Evolutionary conservation across 1,284 basidiomycete genomes (phyloP).

Genomic region (Volvariella surrecta): DNA sequence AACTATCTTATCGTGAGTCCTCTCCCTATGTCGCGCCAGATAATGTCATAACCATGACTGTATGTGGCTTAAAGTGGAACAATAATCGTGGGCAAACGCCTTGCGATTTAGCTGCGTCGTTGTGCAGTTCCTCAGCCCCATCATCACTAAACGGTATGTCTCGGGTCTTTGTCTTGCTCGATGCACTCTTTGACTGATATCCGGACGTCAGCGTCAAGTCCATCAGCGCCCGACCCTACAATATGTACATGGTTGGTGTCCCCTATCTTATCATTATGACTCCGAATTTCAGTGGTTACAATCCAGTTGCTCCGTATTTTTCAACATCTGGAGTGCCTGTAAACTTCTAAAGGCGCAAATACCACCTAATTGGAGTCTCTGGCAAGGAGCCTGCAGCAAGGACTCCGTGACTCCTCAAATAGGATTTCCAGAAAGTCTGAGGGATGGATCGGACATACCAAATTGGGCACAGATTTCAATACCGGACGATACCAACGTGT

Average conservation of each 20-base stretch:
- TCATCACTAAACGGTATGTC: no score
- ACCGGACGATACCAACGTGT: conserved; percentile 11
- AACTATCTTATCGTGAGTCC: not conserved
- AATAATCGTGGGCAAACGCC: not conserved
- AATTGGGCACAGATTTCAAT: conserved; percentile 14
- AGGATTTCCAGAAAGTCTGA: conserved; percentile 1
- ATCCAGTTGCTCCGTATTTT: conserved; percentile 20
- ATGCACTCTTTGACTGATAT: no score
- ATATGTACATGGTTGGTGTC: conserved; percentile 22
- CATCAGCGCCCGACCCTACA: not conserved
- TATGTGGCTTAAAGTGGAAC: not conserved
- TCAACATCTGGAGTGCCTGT: conserved; percentile 27
- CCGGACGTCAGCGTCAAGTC: no score
- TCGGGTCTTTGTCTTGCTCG: no score
- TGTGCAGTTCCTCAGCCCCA: no score
- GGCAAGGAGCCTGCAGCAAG: conserved; percentile 16
- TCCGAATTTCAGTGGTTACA: conserved; percentile 22
- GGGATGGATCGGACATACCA: conserved; percentile 12
- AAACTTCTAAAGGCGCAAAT: conserved; percentile 13
- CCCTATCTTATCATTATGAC: not conserved
- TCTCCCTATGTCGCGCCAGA: not conserved
- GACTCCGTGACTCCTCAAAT: conserved; percentile 10
- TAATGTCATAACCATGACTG: not conserved
- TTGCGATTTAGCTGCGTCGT: not conserved
- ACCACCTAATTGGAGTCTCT: conserved; percentile 15